Percentiles rank a stretch among this genome's conserved stretches.
These are phyloP conservation scores for Xanthoconium stramineum DNA, from an alignment of 768 basidiomycete genomes.

Conservation along the genomic window DNA sequence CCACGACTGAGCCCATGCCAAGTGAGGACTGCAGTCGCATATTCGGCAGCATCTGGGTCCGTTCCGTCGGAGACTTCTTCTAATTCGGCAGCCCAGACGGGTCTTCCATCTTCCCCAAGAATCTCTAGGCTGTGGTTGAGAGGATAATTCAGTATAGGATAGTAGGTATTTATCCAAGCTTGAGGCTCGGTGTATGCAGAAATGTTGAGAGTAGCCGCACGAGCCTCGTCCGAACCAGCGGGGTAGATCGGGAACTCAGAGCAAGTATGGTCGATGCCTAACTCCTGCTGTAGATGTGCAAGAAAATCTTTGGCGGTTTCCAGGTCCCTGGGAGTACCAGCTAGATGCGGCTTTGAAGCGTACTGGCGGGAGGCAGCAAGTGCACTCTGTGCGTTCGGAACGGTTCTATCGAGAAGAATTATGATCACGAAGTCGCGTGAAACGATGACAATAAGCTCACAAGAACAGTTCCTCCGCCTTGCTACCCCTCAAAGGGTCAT, in stretches of 20 bases:
- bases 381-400: slow-evolving; percentile 51
- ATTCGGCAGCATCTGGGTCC: slow-evolving; percentile 60
- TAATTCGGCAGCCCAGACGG: slow-evolving; percentile 58
- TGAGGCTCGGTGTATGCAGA: slow-evolving; percentile 37
- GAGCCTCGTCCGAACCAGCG: slow-evolving; percentile 56
- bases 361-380: slow-evolving; percentile 49
- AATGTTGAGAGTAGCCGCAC: slow-evolving; percentile 49
- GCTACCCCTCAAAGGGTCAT: slow-evolving; percentile 30
- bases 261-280: slow-evolving; percentile 36
- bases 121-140: slow-evolving; percentile 55
- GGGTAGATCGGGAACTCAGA: slow-evolving; percentile 44
- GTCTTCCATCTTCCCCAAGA: slow-evolving; percentile 45
- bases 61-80: slow-evolving; percentile 63
- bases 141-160: slow-evolving; percentile 70
- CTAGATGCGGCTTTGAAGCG: slow-evolving; percentile 56
- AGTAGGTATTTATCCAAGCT: slow-evolving; percentile 72
- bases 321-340: slow-evolving; percentile 55
- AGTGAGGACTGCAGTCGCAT: slow-evolving; percentile 53
- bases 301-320: slow-evolving; percentile 57
- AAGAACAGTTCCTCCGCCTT: slow-evolving; percentile 44
- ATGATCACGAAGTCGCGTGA: background rate
- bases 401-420: slow-evolving; percentile 34
- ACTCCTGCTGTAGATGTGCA: slow-evolving; percentile 46
- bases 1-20: slow-evolving; percentile 70
- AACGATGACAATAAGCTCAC: slow-evolving; percentile 27